Evolutionary conservation across 2,329 filamentous ascomycete species (phyloP).

Genomic region (Lecanicillium sp.): DNA sequence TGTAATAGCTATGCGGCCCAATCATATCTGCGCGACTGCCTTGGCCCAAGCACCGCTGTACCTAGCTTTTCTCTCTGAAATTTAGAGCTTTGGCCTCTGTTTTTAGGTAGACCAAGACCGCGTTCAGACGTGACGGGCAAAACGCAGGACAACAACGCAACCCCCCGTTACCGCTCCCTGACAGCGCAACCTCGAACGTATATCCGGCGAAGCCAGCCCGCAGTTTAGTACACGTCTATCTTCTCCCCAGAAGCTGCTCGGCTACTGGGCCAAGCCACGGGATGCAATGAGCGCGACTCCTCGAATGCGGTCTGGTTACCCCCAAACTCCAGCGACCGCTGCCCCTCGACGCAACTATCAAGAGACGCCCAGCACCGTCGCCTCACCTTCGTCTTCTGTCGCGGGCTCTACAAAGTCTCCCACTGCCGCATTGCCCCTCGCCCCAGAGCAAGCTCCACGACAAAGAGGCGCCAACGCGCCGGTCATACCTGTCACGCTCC

Average conservation of each 20-base stretch:
- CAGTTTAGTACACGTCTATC: neutral
- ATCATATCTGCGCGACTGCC: too few species aligned
- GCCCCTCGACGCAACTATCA: conserved; percentile 26
- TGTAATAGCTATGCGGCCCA: too few species aligned
- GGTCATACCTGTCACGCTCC: conserved; percentile 69
- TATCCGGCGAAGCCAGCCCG: neutral
- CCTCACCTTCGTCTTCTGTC: conserved; percentile 19
- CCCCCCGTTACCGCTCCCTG: neutral
- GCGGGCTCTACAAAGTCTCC: conserved; percentile 20
- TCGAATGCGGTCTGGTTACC: conserved; percentile 74
- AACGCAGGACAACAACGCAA: neutral
- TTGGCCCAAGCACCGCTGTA: too few species aligned
- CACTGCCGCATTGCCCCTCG: conserved; percentile 33
- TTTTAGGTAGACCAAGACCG: neutral
- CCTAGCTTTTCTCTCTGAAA: neutral
- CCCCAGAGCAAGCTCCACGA: conserved; percentile 32
- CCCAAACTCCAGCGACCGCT: conserved; percentile 58
- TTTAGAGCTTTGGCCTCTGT: neutral
- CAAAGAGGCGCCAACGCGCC: conserved; percentile 38
- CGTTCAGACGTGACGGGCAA: neutral
- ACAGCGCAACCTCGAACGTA: neutral
- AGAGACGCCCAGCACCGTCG: conserved; percentile 23
- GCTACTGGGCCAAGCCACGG: conserved; percentile 24
- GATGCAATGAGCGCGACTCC: conserved; percentile 80
- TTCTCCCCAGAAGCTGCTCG: conserved; percentile 12